phyloP scores from a whole-genome alignment of 2,329 filamentous ascomycete genomes.

The Aschersonia sp. region DNA sequence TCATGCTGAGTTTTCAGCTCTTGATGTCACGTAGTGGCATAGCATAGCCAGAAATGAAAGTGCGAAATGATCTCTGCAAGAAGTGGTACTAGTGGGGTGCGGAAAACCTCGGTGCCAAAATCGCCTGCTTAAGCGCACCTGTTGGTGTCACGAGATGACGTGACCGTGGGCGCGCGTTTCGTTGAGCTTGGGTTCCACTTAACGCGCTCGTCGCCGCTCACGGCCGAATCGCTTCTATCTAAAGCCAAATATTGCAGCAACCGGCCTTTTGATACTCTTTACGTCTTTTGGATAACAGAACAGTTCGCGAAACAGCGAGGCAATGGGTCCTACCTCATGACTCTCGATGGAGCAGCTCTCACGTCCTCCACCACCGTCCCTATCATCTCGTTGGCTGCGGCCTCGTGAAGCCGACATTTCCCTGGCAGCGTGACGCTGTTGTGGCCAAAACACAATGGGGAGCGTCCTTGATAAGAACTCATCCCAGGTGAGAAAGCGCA shows the following conservation, averaged over 20 bases:
- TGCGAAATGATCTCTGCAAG: no score
- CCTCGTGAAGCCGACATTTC: background rate
- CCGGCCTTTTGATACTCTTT: no score
- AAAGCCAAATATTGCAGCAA: no score
- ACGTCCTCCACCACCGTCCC: background rate
- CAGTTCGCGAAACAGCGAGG: no score
- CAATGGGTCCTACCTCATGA: no score
- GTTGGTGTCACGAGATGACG: slow-evolving; percentile 23
- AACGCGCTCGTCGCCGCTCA: slow-evolving; percentile 13
- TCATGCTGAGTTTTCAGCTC: slow-evolving; percentile 42
- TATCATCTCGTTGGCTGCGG: background rate
- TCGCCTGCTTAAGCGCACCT: no score
- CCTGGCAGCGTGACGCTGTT: background rate
- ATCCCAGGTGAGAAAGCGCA: slow-evolving; percentile 45
- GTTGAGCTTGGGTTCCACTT: slow-evolving; percentile 17
- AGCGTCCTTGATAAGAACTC: slow-evolving; percentile 49
- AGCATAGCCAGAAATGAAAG: no score
- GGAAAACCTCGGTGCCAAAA: no score
- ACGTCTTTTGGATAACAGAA: no score
- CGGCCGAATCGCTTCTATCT: no score
- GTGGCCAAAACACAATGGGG: slow-evolving; percentile 29
- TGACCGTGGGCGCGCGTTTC: slow-evolving; percentile 7
- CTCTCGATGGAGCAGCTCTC: no score
- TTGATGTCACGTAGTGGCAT: background rate
- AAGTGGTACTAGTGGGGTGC: no score